phyloP scores from a whole-genome alignment of 495 filamentous ascomycete species.

The Aspergillus mulundensis region DNA sequence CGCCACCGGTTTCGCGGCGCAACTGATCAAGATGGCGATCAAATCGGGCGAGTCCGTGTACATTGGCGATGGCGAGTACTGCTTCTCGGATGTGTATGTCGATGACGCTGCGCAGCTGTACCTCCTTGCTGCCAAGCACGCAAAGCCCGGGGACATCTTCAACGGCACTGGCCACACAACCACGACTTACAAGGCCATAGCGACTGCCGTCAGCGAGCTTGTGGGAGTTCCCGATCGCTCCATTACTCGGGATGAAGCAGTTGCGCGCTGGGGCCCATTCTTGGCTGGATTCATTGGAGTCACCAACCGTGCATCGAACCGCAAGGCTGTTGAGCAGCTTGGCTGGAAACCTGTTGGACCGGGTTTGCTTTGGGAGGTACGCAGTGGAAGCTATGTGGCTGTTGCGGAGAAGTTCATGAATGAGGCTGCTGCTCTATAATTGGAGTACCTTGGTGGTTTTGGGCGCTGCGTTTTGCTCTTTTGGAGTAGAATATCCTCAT shows the following conservation, averaged over 20 bases:
- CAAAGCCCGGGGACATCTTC: conserved; percentile 30
- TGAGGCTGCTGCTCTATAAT: background rate
- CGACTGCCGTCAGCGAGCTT: conserved; percentile 30
- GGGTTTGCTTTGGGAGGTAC: conserved; percentile 36
- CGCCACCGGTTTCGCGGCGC: conserved; percentile 27
- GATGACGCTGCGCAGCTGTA: conserved; percentile 39
- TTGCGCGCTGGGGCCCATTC: conserved; percentile 29
- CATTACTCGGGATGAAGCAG: conserved; percentile 28
- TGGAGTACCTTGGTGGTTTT: background rate
- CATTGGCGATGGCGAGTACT: conserved; percentile 39
- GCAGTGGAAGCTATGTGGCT: conserved; percentile 22
- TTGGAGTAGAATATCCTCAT: background rate
- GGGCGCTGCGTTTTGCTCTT: background rate
- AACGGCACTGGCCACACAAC: conserved; percentile 41
- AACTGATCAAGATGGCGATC: conserved; percentile 28
- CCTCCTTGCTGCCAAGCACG: conserved; percentile 42
- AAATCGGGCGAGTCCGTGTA: conserved; percentile 34
- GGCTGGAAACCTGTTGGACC: conserved; percentile 34
- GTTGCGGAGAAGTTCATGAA: conserved; percentile 14
- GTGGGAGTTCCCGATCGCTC: conserved; percentile 28
- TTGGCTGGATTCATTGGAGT: conserved; percentile 17
- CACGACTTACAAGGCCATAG: conserved; percentile 37
- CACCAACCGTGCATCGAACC: conserved; percentile 38
- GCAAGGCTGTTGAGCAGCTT: conserved; percentile 35
- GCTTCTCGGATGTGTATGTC: conserved; percentile 39